Evolutionary conservation across 192 early-diverging fungal genomes (phyloP), one percentile per base, ranked within the genome.

Genomic region (Neocallimastix lanati): DNA sequence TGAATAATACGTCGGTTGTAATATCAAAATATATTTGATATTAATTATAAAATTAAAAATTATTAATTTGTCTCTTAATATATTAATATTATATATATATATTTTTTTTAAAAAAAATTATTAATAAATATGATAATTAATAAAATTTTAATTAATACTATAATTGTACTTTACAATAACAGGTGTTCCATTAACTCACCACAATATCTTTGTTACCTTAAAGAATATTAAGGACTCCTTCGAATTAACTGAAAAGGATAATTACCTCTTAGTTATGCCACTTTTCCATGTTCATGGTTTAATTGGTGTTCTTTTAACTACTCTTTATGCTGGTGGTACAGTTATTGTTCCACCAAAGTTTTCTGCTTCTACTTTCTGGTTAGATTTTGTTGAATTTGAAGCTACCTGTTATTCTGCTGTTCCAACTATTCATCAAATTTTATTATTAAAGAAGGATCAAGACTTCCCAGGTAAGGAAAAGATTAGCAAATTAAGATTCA

Each of bases 231-330:
- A 86, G 12, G 77, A 81, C n/a, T 93, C 94, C 3, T 94, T 92
- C 81, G 77, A 86, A 40, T 86, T 95, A 37, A 80, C 78, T 4
- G 81, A 86, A 11, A 35, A 77, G 5, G 94, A 95, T 83, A 79
- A 87, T 27, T 90, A 93, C 9, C 86, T 92, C 79, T 81, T 94
- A 28, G 93, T 94, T 28, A 94, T 94, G 93, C 93, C 94, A 12
- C 87, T 95, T 28, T 94, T 94, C 85, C 94, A 95, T 81, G 92
- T 93, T 12, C 93, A 95, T 82, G 94, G 94, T 14, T 84, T 95
- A 50, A 88, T 95, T 40, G 92, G 93, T 78, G 92, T 88, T 13
- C 82, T 90, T 77, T 84, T 95, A 28, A 85, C 93, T 11, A 89
- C 92, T 12, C 87, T 95, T 12, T 86, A 85, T 28, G 86, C 90